Evolutionary conservation across 495 filamentous ascomycete genomes (phyloP).

Genomic region (Arthonia radiata): DNA sequence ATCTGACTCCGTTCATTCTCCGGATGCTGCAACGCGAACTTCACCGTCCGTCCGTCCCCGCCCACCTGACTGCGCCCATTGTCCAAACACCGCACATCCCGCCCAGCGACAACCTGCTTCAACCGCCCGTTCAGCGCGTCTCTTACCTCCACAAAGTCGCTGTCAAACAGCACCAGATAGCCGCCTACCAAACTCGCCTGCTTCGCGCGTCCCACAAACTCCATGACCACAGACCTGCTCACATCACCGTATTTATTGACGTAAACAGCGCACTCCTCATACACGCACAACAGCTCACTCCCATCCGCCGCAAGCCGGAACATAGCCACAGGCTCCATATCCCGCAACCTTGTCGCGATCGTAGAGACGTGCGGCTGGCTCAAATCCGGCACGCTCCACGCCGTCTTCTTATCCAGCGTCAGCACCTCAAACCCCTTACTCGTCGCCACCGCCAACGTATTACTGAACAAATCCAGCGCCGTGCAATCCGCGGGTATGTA

Average conservation of each 20-base stretch:
- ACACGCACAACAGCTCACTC: slow-evolving; percentile 82
- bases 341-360: slow-evolving; percentile 57
- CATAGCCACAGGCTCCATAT: slow-evolving; percentile 77
- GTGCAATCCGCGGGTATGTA: slow-evolving; percentile 95
- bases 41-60: slow-evolving; percentile 33
- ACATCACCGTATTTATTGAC: slow-evolving; percentile 97
- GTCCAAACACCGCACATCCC: slow-evolving; percentile 69
- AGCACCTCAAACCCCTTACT: slow-evolving; percentile 86
- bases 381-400: slow-evolving; percentile 74
- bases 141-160: slow-evolving; percentile 79
- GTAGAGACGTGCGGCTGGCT: slow-evolving; percentile 45
- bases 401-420: slow-evolving; percentile 84
- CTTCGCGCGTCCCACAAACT: slow-evolving; percentile 78
- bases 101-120: slow-evolving; percentile 78
- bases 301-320: slow-evolving; percentile 81
- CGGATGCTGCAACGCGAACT: slow-evolving; percentile 88
- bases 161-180: slow-evolving; percentile 55
- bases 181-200: slow-evolving; percentile 68
- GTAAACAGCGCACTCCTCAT: slow-evolving; percentile 87
- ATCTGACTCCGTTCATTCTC: slow-evolving; percentile 59
- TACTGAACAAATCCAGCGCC: slow-evolving; percentile 86
- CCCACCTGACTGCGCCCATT: slow-evolving; percentile 35
- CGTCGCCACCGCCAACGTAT: slow-evolving; percentile 71
- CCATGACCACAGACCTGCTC: slow-evolving; percentile 76
- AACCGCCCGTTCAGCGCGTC: slow-evolving; percentile 90